Evolutionary conservation across 2,329 filamentous ascomycete genomes (phyloP).

Genomic region (Apiospora saccharicola): DNA sequence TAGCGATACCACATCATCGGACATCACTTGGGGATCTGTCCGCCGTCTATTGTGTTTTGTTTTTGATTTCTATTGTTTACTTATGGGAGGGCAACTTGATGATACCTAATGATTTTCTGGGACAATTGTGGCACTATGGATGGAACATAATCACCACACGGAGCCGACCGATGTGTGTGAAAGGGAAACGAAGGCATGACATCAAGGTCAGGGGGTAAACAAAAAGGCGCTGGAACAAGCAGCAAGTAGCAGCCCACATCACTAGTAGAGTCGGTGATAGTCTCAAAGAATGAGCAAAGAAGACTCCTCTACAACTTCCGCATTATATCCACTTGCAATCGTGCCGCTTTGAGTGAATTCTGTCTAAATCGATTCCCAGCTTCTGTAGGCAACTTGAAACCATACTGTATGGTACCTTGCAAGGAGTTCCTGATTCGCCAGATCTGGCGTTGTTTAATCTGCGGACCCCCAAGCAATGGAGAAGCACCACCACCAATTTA

Average conservation of each 20-base stretch:
- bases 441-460: background rate
- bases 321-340: background rate
- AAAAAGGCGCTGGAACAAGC: conserved; percentile 6
- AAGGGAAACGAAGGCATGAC: background rate
- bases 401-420: background rate
- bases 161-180: background rate
- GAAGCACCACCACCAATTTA: background rate
- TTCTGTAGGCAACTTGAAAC: background rate
- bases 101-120: conserved; percentile 21
- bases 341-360: background rate
- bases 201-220: background rate
- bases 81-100: conserved; percentile 18
- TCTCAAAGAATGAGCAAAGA: conserved; percentile 3
- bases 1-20: conserved; percentile 19
- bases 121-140: background rate
- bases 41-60: background rate
- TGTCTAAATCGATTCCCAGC: background rate
- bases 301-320: background rate
- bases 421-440: background rate
- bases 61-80: conserved; percentile 2
- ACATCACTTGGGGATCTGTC: conserved; percentile 10
- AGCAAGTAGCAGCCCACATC: background rate
- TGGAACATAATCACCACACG: background rate
- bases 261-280: background rate
- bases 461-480: background rate